Conservation (phyloP, 306 rosid species). For the Cicer cuneatum region DNA sequence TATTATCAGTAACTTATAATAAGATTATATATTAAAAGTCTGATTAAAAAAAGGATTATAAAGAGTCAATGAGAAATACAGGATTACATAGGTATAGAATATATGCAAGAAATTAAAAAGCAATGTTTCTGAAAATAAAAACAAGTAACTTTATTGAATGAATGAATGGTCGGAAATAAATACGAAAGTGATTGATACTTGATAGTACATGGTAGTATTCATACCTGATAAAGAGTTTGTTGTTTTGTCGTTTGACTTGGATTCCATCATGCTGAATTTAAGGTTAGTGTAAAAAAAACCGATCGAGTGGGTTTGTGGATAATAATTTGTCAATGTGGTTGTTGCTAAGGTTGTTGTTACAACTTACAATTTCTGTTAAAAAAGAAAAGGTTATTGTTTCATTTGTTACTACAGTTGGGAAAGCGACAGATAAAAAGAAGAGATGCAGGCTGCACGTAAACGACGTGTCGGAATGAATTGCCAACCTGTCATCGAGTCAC, state of each 20-base stretch:
- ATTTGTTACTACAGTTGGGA: background rate
- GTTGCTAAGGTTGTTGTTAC: background rate
- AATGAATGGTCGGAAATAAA: background rate
- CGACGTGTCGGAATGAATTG: background rate
- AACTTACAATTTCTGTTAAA: too few species aligned
- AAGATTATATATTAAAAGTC: background rate
- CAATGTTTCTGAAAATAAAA: background rate
- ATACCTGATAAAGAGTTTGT: constrained; percentile 13
- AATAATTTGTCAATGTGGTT: background rate
- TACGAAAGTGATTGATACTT: background rate
- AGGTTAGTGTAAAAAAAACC: background rate
- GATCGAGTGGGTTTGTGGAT: background rate
- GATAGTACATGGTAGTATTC: background rate
- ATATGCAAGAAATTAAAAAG: background rate
- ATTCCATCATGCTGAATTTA: constrained; percentile 8
- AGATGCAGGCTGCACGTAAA: background rate
- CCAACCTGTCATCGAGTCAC: constrained; percentile 11
- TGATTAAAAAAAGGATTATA: background rate
- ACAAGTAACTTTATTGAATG: background rate
- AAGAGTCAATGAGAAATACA: background rate
- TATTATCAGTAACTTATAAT: background rate
- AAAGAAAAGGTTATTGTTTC: background rate
- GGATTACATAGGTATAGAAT: background rate
- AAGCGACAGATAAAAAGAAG: background rate
- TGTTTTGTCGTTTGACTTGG: background rate